These are phyloP conservation scores for Diplosphaera chodatii DNA, from an alignment of 139 green algal species.

Conservation along the genomic window DNA sequence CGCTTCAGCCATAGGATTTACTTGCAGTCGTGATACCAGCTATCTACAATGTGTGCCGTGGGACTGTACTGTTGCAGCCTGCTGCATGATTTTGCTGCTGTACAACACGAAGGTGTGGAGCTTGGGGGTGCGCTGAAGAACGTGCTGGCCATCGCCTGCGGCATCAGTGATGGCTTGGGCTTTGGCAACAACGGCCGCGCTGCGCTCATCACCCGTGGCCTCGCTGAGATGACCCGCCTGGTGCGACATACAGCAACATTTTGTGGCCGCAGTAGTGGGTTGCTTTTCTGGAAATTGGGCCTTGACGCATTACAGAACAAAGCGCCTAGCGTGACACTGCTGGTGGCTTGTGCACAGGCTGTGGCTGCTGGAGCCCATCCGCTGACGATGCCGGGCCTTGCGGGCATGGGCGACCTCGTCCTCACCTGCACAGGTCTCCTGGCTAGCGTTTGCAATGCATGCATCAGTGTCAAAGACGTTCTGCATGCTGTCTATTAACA, in stretches of 20 bases:
- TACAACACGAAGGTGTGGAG: conserved; percentile 48
- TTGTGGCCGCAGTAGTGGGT: too few relatives aligned
- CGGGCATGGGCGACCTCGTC: conserved; percentile 80
- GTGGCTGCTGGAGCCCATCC: conserved; percentile 64
- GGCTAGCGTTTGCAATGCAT: too few relatives aligned
- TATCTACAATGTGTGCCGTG: background rate
- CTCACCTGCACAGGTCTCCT: conserved; percentile 72
- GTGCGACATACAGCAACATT: too few relatives aligned
- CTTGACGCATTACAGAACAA: too few relatives aligned
- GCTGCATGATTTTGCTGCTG: too few relatives aligned
- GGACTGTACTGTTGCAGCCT: too few relatives aligned
- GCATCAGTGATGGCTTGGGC: conserved; percentile 54
- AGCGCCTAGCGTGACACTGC: too few relatives aligned
- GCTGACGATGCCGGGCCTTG: conserved; percentile 71
- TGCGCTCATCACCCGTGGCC: conserved; percentile 49
- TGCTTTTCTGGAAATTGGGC: too few relatives aligned
- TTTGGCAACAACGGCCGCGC: conserved; percentile 46
- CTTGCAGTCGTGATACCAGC: background rate
- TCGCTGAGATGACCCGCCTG: conserved; percentile 70
- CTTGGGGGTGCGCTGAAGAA: conserved; percentile 63
- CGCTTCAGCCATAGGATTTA: background rate
- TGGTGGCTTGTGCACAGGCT: too few relatives aligned
- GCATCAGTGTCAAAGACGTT: too few relatives aligned
- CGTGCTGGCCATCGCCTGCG: conserved; percentile 58
- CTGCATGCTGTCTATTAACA: too few relatives aligned